A percentile compares a stretch with the other conserved stretches of the same genome.
Evolutionary conservation across 805 yeast genomes (phyloP).

Genomic region (Hanseniaspora lachancei): DNA sequence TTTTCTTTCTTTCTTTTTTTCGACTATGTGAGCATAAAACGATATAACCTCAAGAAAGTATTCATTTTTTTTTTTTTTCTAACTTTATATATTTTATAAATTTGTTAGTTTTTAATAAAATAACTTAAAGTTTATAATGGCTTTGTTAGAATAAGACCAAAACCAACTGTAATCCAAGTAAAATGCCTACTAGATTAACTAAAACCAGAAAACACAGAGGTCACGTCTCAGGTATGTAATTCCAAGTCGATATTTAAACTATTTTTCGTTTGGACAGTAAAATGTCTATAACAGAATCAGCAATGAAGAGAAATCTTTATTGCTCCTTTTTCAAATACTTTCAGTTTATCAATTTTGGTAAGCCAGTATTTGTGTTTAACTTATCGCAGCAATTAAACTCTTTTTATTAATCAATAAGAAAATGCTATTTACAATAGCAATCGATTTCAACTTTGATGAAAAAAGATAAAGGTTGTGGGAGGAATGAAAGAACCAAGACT

Average conservation of each 20-base stretch:
- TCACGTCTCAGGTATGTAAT: slow-evolving; percentile 91
- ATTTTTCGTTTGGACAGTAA: not conserved
- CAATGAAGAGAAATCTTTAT: not conserved
- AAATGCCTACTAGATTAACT: slow-evolving; percentile 98
- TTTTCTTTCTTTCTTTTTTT: not conserved
- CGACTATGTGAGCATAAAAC: not conserved
- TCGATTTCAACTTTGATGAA: not conserved
- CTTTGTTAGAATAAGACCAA: not conserved
- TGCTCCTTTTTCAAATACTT: not conserved
- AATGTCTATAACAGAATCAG: too few relatives aligned
- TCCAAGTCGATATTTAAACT: slow-evolving; percentile 18
- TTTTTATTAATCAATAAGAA: not conserved
- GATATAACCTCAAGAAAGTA: too few relatives aligned
- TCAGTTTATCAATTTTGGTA: not conserved
- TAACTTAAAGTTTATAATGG: too few relatives aligned
- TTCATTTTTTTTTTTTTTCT: too few relatives aligned
- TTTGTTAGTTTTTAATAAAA: not conserved
- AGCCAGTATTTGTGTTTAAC: not conserved
- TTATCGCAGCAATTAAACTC: not conserved
- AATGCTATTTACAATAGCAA: too few relatives aligned
- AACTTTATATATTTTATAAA: too few relatives aligned
- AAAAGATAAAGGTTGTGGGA: slow-evolving; percentile 20
- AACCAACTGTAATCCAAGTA: slow-evolving; percentile 17
- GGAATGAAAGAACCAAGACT: slow-evolving; percentile 32
- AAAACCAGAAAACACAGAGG: slow-evolving; percentile 99